phyloP scores from a whole-genome alignment of 495 filamentous ascomycete genomes.

The Elasticomyces elasticus region DNA sequence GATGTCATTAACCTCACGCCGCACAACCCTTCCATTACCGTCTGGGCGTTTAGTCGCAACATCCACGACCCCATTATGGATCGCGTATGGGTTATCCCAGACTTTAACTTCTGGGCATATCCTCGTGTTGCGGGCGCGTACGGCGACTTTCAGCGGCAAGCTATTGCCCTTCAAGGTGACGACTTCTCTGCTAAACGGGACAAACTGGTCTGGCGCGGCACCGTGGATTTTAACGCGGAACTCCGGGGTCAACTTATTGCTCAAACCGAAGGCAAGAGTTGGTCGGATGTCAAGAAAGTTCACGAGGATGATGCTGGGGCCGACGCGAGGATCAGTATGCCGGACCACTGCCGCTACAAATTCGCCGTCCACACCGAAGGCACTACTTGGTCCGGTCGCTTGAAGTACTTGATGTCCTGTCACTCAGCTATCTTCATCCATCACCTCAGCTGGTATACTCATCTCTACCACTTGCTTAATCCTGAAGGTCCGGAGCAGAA shows the following conservation, averaged over 20 bases:
- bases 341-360: conserved; percentile 52
- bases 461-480: conserved; percentile 35
- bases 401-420: conserved; percentile 53
- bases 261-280: conserved; percentile 35
- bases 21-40: conserved; percentile 18
- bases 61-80: conserved; percentile 30
- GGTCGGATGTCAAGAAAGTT: conserved; percentile 44
- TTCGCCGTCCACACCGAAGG: conserved; percentile 50
- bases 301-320: conserved; percentile 37
- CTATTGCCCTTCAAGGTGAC: conserved; percentile 31
- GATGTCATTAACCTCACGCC: conserved; percentile 39
- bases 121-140: conserved; percentile 36
- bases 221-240: conserved; percentile 30
- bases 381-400: conserved; percentile 43
- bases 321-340: conserved; percentile 37
- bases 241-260: conserved; percentile 41
- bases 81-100: conserved; percentile 60
- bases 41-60: conserved; percentile 44
- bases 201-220: conserved; percentile 61
- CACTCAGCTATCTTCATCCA: conserved; percentile 46
- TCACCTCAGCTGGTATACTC: conserved; percentile 36
- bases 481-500: conserved; percentile 47
- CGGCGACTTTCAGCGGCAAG: conserved; percentile 35
- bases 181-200: conserved; percentile 46
- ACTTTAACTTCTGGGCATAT: conserved; percentile 75